A percentile compares a stretch with the other conserved stretches of the same genome.
These are phyloP conservation scores for Ceratocystis papillata DNA, from an alignment of 2,329 filamentous ascomycete species.

Conservation along the genomic window DNA sequence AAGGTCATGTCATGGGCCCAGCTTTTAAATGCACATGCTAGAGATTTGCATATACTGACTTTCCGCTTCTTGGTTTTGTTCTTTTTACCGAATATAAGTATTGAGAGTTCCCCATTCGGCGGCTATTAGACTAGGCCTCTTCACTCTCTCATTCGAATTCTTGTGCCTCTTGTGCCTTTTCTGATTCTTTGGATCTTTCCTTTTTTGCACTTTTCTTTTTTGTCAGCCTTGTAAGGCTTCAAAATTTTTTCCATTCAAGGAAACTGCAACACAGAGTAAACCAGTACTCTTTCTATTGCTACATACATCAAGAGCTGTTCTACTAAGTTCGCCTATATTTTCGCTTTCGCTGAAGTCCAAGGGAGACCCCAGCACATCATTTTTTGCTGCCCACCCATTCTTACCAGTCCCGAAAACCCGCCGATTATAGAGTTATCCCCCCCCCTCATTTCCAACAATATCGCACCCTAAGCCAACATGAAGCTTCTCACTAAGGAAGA, in stretches of 20 bases:
- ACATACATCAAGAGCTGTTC: neutral
- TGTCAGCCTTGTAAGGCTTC: neutral
- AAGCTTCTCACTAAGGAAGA: slow-evolving; percentile 94
- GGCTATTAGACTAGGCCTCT: neutral
- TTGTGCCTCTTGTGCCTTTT: neutral
- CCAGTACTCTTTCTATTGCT: neutral
- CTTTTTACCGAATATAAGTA: neutral
- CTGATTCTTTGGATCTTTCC: too few species aligned
- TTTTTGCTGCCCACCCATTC: too few species aligned
- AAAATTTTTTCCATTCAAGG: neutral
- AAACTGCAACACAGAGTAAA: neutral
- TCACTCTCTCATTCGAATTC: neutral
- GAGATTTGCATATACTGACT: neutral
- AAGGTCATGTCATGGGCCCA: too few species aligned
- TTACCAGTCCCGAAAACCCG: too few species aligned
- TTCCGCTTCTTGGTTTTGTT: neutral
- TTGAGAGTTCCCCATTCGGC: neutral
- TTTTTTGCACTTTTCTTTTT: neutral
- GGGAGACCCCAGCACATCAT: too few species aligned
- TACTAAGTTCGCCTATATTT: too few species aligned
- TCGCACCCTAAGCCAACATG: slow-evolving; percentile 45
- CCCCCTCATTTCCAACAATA: neutral
- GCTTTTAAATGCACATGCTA: too few species aligned
- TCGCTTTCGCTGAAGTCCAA: too few species aligned
- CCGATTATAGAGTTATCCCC: neutral